Evolutionary conservation across 2,329 filamentous ascomycete genomes (phyloP), one percentile per base, ranked within the genome.

Genomic region (Pseudocercospora pini-densiflorae): DNA sequence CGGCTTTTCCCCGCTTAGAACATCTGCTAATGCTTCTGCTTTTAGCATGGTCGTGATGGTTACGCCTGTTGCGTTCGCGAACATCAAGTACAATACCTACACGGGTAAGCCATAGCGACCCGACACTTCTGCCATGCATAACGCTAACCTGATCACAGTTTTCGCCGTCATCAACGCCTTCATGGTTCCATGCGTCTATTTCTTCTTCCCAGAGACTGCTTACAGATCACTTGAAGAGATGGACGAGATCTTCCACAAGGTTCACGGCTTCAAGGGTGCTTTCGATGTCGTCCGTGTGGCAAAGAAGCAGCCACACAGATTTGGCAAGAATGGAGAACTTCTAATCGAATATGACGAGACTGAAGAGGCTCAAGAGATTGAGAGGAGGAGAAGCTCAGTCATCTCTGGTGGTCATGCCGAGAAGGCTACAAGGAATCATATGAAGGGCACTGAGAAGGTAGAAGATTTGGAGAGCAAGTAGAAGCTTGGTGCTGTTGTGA

Each of bases 161-260:
- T 71, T 90, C 72, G 88, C 88, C 10, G 83, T 88, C 51, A 88
- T 90, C 78, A 90, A 90, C 75, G 84, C 85, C 68, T 80, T 85
- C 70, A 88, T 88, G 76, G 81, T 88, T 0, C 86, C 87, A 0
- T 72, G 69, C 45, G 73, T 77, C 6, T 78, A 77, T 65, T 77
- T 76, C 61, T 70, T 71, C 68, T 70, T 62, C 36, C 53, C 58
- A 0, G 88, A 90, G 77, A 90, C 88, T 9, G 86, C 86, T 1
- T 87, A 87, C 73, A 83, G 88, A 47, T 87, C 84, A 1, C 83
- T 90, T 21, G 88, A 90, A 76, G 88, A 90, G 74, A 90, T 90
- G 85, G 88, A 90, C 71, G 79, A 78, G 70, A 89, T 90, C 72
- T 70, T 74, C 36, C 73, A 74, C 59, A 58, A 73, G 31, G 72